Evolutionary conservation across 2,329 filamentous ascomycete genomes (phyloP).

Genomic region (Talaromyces amestolkiae): DNA sequence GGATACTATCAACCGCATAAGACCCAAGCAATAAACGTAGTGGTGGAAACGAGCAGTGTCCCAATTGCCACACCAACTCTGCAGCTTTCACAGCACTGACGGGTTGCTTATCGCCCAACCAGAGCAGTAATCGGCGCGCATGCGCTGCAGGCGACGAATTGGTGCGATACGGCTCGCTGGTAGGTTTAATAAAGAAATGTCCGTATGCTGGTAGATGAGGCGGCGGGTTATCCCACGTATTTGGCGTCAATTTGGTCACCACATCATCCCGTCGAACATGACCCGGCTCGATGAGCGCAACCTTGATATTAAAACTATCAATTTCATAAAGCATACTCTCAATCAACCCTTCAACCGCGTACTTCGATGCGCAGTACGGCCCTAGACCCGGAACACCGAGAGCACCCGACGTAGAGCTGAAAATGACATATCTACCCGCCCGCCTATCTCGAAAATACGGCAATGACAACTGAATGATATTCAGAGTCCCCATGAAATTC

Average conservation of each 20-base stretch:
- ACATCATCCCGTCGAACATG: slow-evolving; percentile 80
- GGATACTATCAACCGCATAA: slow-evolving; percentile 93
- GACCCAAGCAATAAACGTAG: slow-evolving; percentile 81
- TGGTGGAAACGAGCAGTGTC: slow-evolving; percentile 91
- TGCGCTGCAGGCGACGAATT: slow-evolving; percentile 81
- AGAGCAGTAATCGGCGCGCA: slow-evolving; percentile 86
- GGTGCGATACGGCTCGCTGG: slow-evolving; percentile 75
- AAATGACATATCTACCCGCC: slow-evolving; percentile 83
- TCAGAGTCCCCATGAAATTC: slow-evolving; percentile 92
- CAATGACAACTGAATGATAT: slow-evolving; percentile 85
- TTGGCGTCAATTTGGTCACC: slow-evolving; percentile 29
- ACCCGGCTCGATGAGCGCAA: slow-evolving; percentile 87
- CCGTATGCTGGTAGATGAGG: slow-evolving; percentile 74
- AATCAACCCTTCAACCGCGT: slow-evolving; percentile 91
- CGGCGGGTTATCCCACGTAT: slow-evolving; percentile 30
- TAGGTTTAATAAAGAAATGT: slow-evolving; percentile 85
- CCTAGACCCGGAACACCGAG: slow-evolving; percentile 91
- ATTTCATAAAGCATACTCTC: slow-evolving; percentile 97
- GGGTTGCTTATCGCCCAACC: slow-evolving; percentile 88
- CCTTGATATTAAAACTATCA: slow-evolving; percentile 86
- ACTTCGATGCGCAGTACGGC: slow-evolving; percentile 95
- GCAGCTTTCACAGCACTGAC: slow-evolving; percentile 90
- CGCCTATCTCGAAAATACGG: slow-evolving; percentile 80
- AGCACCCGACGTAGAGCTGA: slow-evolving; percentile 87
- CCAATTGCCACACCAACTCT: slow-evolving; percentile 90